A percentile compares a stretch with the other conserved stretches of the same genome.
Evolutionary conservation across 192 early-diverging fungal species (phyloP).

Genomic region (Dispira simplex): DNA sequence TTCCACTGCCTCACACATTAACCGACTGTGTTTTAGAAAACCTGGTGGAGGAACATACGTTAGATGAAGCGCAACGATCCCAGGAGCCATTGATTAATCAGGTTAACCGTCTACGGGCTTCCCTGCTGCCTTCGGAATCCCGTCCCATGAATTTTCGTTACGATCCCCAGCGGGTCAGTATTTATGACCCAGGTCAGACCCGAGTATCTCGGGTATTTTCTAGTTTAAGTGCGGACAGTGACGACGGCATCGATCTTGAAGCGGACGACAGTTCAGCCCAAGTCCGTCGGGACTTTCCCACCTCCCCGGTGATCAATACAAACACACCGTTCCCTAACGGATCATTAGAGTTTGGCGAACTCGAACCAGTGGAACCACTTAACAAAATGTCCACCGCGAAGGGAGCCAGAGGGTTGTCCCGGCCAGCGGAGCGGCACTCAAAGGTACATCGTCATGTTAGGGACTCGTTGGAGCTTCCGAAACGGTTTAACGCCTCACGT

Average conservation of each 20-base stretch:
- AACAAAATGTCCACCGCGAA: too few relatives aligned
- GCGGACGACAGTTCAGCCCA: conserved; percentile 39
- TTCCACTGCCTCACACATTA: background rate
- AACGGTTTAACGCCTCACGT: conserved; percentile 13
- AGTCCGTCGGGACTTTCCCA: background rate
- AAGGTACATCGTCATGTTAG: background rate
- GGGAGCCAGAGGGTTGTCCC: too few relatives aligned
- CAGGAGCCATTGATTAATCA: too few relatives aligned
- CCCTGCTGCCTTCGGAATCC: too few relatives aligned
- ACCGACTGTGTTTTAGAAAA: too few relatives aligned
- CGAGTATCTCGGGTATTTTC: background rate
- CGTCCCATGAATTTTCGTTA: too few relatives aligned
- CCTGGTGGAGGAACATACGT: too few relatives aligned
- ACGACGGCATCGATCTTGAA: conserved; percentile 46
- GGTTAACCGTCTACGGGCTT: too few relatives aligned
- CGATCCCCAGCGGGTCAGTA: conserved; percentile 2
- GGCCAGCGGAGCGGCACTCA: background rate
- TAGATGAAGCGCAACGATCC: too few relatives aligned
- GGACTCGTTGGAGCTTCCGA: conserved; percentile 3
- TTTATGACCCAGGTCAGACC: background rate
- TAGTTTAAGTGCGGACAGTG: conserved; percentile 29
- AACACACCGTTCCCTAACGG: too few relatives aligned
- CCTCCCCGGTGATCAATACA: background rate
- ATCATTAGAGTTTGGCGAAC: too few relatives aligned
- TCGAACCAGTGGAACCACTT: too few relatives aligned